Evolutionary conservation across 306 rosid species (phyloP), one percentile per base, ranked within the genome.

Genomic region (Mucuna pruriens): DNA sequence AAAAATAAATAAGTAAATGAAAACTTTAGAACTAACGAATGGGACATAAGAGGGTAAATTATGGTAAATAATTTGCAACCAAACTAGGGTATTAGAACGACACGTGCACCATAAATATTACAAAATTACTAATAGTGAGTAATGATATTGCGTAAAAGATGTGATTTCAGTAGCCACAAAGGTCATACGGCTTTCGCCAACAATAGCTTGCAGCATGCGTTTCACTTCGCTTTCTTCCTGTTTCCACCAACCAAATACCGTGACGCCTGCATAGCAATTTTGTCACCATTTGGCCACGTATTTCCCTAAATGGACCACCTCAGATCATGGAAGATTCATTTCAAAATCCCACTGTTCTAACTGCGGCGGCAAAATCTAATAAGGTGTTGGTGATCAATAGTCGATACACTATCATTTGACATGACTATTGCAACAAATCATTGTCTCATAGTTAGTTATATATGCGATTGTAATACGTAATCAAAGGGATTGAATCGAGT

Each of bases 61-160:
- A 60, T 9, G 25, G 26, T 15, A 39, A 81, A 64, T 25, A 67
- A 48, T 23, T 16, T 36, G 74, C 39, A 71, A 46, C 73, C 15
- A 48, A 71, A 23, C 3, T 64, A 23, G 38, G 16, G 29, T 22
- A 22, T 42, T n/a, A 51, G 34, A 55, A 16, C 7, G 52, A 72
- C 76, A 60, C 85, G 84, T 81, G 87, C 52, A 68, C 29, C 71
- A 40, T 11, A 71, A 67, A 29, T 46, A 61, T 76, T 71, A 39
- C 79, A 82, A 67, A 67, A 81, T 78, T 33, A 61, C 33, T 68
- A 60, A 6, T 69, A 22, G 60, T 58, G 74, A 48, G 67, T 9
- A 58, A 60, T 81, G 25, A 81, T 80, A 58, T 31, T 48, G 80
- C 42, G 52, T 81, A 77, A 80, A 78, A 87, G 83, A 61, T 40